Base-by-base conservation (phyloP, 345 rosid species). In the Isatis tinctoria region DNA sequence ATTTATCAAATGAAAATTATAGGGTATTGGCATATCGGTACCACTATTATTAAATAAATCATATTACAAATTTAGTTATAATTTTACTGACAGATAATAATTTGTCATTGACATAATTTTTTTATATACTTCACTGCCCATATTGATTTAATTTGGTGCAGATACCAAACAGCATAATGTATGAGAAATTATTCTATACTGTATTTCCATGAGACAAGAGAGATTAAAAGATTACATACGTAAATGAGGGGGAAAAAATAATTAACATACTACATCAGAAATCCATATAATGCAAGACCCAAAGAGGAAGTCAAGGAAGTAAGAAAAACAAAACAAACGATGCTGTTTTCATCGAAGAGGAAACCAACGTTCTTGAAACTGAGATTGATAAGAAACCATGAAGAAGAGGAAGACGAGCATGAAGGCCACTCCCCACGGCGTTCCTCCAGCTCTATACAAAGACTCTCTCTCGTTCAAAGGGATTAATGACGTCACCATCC, bases 381-480 rank as follows among this genome's bases (percentile, higher is more conserved):
- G 81, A 67, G 89, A 85, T 62, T 85, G 88, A 65, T 84, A 84
- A 49, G 88, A 84, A 39, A 85, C 70, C 86, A 85, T 81, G 74
- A 84, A 80, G 27, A 85, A 35, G 57, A 87, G 83, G 60, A 85
- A 79, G 17, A 84, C 85, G 5, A 87, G 84, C 32, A 85, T 27
- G 53, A 84, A 78, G 12, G 74, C 88, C 10, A 83, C 85, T 10
- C 88, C 88, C 88, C 90, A 85, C 0, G 92, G 78, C 47, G 83
- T 79, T 44, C 84, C 89, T 69, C 88, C 89, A 1, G 86, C 88
- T 51, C 74, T 72, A 49, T 83, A 81, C 10, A 86, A 63, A 65
- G 85, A 83, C 43, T 83, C 87, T 61, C 53, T 77, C 56, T 83
- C 86, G 5, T 83, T 75, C 56, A 73, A 36, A 22, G 82, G 83